These are phyloP conservation scores for Cyclocybe cylindracea DNA, from an alignment of 768 basidiomycete species.

Conservation along the genomic window DNA sequence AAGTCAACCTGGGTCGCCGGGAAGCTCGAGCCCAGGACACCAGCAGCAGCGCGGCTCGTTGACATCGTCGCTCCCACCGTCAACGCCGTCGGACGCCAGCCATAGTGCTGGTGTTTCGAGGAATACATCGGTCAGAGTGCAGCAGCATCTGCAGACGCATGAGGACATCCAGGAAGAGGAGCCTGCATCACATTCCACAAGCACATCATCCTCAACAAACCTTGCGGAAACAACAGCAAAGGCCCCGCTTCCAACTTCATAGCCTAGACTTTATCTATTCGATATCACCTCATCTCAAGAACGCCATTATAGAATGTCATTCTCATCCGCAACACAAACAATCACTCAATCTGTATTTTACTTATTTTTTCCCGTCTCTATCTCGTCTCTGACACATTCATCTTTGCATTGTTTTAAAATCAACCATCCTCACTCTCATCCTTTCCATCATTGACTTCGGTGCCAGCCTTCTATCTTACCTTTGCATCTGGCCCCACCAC, in stretches of 20 bases:
- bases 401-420: no score
- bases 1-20: slow-evolving; percentile 27
- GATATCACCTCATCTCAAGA: not conserved
- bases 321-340: no score
- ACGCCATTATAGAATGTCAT: no score
- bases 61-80: slow-evolving; percentile 15
- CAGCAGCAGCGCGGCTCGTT: slow-evolving; percentile 11
- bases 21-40: slow-evolving; percentile 20
- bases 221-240: not conserved
- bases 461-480: no score
- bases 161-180: slow-evolving; percentile 24
- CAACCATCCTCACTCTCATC: no score
- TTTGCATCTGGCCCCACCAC: no score
- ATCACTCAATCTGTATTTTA: no score
- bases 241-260: not conserved
- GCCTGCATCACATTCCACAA: slow-evolving; percentile 6
- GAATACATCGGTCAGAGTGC: slow-evolving; percentile 16
- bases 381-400: no score
- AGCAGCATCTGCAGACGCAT: slow-evolving; percentile 17
- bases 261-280: not conserved
- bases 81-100: slow-evolving; percentile 13
- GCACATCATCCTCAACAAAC: not conserved
- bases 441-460: no score
- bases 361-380: no score
- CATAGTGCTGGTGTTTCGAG: slow-evolving; percentile 16